These are phyloP conservation scores for Westerdykella aurantiaca DNA, from an alignment of 2,329 filamentous ascomycete species.

Conservation along the genomic window DNA sequence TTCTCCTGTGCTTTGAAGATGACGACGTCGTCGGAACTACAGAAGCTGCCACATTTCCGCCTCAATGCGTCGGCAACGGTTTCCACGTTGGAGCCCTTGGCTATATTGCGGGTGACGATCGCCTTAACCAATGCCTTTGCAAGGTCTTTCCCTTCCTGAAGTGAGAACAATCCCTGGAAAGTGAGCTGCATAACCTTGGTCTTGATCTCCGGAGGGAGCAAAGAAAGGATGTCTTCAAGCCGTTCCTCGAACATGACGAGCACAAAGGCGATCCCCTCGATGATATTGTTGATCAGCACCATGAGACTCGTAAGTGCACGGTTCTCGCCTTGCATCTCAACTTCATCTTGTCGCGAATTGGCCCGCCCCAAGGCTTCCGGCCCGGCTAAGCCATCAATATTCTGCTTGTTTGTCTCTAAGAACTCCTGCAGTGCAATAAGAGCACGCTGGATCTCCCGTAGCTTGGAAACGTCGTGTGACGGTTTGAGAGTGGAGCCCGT, in stretches of 20 bases:
- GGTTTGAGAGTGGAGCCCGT: slow-evolving; percentile 61
- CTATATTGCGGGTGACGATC: slow-evolving; percentile 96
- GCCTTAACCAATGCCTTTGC: slow-evolving; percentile 94
- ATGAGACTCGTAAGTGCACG: slow-evolving; percentile 83
- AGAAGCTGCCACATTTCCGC: slow-evolving; percentile 91
- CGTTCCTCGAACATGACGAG: slow-evolving; percentile 91
- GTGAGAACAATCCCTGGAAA: slow-evolving; percentile 82
- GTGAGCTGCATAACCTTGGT: slow-evolving; percentile 70
- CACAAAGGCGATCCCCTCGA: slow-evolving; percentile 95
- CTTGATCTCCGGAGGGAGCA: slow-evolving; percentile 65
- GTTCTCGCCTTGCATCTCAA: slow-evolving; percentile 89
- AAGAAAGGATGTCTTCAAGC: slow-evolving; percentile 76
- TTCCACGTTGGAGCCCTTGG: slow-evolving; percentile 94
- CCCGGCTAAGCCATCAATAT: slow-evolving; percentile 91
- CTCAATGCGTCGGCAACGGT: slow-evolving; percentile 93
- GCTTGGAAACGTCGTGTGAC: slow-evolving; percentile 60
- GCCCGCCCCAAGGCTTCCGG: slow-evolving; percentile 76
- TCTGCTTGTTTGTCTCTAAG: slow-evolving; percentile 76
- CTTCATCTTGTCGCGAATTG: slow-evolving; percentile 79
- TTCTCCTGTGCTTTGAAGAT: slow-evolving; percentile 98
- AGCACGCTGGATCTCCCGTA: slow-evolving; percentile 72
- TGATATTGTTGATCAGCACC: slow-evolving; percentile 80
- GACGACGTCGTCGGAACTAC: slow-evolving; percentile 91
- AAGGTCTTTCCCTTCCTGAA: slow-evolving; percentile 72
- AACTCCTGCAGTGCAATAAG: slow-evolving; percentile 75